Conservation (phyloP, 1,284 basidiomycete genomes). For the Trametes hirsuta region DNA sequence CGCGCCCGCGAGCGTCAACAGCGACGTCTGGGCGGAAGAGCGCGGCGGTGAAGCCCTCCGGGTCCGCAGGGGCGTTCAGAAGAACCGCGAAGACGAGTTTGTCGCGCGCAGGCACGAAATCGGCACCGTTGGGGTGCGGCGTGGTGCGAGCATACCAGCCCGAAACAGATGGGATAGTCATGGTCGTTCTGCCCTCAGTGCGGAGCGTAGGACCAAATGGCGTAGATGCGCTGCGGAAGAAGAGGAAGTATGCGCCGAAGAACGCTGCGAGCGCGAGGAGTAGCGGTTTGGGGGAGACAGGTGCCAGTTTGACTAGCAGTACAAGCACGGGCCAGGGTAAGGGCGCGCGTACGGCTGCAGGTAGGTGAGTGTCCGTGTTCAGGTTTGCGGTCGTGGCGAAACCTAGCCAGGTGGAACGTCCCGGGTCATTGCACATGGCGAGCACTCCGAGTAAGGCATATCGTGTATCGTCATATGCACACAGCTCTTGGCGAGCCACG, state of each 20-base stretch:
- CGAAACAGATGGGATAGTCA: conserved; percentile 16
- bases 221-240: conserved; percentile 9
- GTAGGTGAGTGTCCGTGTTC: neutral
- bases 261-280: conserved; percentile 16
- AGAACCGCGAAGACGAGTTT: conserved; percentile 42
- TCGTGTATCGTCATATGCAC: too few relatives aligned
- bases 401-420: too few relatives aligned
- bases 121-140: conserved; percentile 36
- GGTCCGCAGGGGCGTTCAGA: conserved; percentile 42
- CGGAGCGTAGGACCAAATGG: neutral
- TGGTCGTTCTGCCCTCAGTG: neutral
- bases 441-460: too few relatives aligned
- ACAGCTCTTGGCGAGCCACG: too few relatives aligned
- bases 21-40: conserved; percentile 44
- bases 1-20: conserved; percentile 44
- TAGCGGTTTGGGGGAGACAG: conserved; percentile 9
- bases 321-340: neutral
- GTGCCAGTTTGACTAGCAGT: conserved; percentile 14
- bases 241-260: conserved; percentile 20
- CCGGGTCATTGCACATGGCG: too few relatives aligned
- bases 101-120: conserved; percentile 39
- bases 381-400: neutral
- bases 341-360: neutral
- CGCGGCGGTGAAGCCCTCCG: conserved; percentile 47
- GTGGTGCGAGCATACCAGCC: conserved; percentile 42